phyloP scores from a whole-genome alignment of 768 basidiomycete genomes.

The Clitopilus hobsonii region DNA sequence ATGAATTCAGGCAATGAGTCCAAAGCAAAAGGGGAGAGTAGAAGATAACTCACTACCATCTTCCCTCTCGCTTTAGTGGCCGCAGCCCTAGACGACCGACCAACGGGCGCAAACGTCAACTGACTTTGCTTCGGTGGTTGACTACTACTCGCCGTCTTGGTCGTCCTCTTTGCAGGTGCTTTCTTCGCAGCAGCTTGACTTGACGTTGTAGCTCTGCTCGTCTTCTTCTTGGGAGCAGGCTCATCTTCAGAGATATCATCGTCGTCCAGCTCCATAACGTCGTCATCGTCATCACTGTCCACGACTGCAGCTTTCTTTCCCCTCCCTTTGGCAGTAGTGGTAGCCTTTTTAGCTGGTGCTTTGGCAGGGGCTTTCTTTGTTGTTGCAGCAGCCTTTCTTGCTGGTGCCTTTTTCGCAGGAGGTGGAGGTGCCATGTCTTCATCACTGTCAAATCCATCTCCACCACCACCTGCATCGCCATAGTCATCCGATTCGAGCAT shows the following conservation, averaged over 20 bases:
- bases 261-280: conserved; percentile 49
- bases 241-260: conserved; percentile 51
- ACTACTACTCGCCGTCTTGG: conserved; percentile 47
- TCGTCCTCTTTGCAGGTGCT: conserved; percentile 47
- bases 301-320: conserved; percentile 47
- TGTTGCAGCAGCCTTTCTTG: conserved; percentile 31
- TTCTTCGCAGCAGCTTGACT: conserved; percentile 55
- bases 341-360: conserved; percentile 35
- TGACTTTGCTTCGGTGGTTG: conserved; percentile 52
- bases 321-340: conserved; percentile 44
- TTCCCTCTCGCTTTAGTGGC: conserved; percentile 64
- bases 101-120: conserved; percentile 58
- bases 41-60: conserved; percentile 40
- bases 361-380: conserved; percentile 28
- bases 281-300: conserved; percentile 47
- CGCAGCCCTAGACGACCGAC: conserved; percentile 59
- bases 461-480: conserved; percentile 32
- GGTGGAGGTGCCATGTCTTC: conserved; percentile 44
- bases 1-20: not conserved
- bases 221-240: conserved; percentile 45
- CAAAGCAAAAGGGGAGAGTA: not conserved
- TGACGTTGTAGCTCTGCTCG: too few species aligned
- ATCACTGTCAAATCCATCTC: conserved; percentile 54
- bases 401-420: too few species aligned
- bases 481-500: conserved; percentile 70